Evolutionary conservation across 768 basidiomycete genomes (phyloP).

Genomic region (Chalciporus piperatus): DNA sequence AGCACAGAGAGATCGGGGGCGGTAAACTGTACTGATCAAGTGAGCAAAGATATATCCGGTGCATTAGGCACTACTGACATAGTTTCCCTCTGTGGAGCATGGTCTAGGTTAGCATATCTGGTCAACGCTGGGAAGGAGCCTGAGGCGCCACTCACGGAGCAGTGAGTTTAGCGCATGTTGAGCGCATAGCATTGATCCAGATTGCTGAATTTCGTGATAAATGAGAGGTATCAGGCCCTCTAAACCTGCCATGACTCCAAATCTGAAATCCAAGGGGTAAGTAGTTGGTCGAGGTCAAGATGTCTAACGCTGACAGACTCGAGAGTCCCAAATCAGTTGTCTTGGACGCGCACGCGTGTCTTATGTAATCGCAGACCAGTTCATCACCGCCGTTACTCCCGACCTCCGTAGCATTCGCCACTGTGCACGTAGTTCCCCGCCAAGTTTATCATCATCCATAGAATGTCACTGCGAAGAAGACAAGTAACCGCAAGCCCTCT

Average conservation of each 20-base stretch:
- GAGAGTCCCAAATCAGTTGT: slow-evolving; percentile 17
- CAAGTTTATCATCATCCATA: not conserved
- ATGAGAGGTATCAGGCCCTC: slow-evolving; percentile 54
- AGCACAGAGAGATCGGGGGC: slow-evolving; percentile 77
- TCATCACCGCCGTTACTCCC: not conserved
- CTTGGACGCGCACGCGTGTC: slow-evolving; percentile 32
- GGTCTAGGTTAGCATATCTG: slow-evolving; percentile 34
- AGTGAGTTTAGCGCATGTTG: slow-evolving; percentile 84
- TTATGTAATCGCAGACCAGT: slow-evolving; percentile 20
- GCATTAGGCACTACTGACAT: slow-evolving; percentile 36
- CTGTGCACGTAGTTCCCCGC: too few species aligned
- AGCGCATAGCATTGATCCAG: slow-evolving; percentile 81
- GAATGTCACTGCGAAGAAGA: slow-evolving; percentile 23
- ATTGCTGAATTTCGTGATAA: slow-evolving; percentile 78
- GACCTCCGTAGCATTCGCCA: too few species aligned
- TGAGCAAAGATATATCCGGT: slow-evolving; percentile 3
- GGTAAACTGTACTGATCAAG: slow-evolving; percentile 53
- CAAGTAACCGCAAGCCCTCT: not conserved
- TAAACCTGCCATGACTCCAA: slow-evolving; percentile 51
- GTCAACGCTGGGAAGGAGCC: slow-evolving; percentile 39
- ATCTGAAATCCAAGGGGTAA: slow-evolving; percentile 3
- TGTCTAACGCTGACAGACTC: not conserved
- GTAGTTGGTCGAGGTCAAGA: slow-evolving; percentile 14
- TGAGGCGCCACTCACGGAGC: slow-evolving; percentile 53
- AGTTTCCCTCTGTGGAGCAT: slow-evolving; percentile 40